Conservation (phyloP, 192 early-diverging fungal species). For the Backusella tarrabulga region DNA sequence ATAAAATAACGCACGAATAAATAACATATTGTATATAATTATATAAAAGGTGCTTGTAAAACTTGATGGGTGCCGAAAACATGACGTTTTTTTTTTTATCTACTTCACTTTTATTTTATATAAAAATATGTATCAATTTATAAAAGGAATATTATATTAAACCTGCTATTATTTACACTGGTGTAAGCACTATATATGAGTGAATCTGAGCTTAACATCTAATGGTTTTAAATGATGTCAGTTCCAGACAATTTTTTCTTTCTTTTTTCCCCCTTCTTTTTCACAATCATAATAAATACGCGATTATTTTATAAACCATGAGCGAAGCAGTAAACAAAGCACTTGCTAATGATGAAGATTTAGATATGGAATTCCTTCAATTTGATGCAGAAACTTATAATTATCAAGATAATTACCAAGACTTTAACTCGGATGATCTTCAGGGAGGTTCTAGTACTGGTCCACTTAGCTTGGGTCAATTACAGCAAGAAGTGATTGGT, state of each 20-base stretch:
- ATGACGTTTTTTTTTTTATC: too few species aligned
- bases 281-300: neutral
- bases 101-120: too few species aligned
- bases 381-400: too few species aligned
- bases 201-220: too few species aligned
- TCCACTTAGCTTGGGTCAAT: neutral
- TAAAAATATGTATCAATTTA: too few species aligned
- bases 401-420: neutral
- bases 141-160: too few species aligned
- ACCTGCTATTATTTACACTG: too few species aligned
- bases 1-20: neutral
- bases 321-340: neutral
- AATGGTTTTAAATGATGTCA: neutral
- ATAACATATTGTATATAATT: neutral
- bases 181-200: too few species aligned
- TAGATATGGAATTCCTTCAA: neutral
- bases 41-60: neutral
- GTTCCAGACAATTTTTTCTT: too few species aligned
- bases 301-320: neutral
- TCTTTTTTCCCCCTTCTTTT: neutral
- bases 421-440: neutral
- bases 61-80: too few species aligned
- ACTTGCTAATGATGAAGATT: neutral
- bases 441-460: neutral
- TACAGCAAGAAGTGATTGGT: neutral